Evolutionary conservation across 2,329 filamentous ascomycete genomes (phyloP).

Genomic region (Domatiomyces globalis): DNA sequence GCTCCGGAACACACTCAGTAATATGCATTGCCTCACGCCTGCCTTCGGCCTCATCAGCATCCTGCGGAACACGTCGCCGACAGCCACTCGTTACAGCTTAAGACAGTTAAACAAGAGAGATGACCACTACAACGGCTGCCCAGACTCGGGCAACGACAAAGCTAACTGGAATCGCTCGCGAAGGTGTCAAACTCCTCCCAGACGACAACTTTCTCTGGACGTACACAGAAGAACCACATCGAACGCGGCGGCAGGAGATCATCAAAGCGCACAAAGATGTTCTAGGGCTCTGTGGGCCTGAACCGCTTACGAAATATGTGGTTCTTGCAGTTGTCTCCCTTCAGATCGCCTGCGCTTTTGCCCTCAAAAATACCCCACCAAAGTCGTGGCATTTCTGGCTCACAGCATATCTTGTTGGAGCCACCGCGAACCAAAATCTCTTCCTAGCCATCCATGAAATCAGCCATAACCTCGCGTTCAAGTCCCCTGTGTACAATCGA

Average conservation of each 20-base stretch:
- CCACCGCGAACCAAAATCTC: constrained; percentile 94
- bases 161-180: constrained; percentile 1
- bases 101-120: constrained; percentile 1
- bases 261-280: constrained; percentile 98
- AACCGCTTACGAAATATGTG: constrained; percentile 89
- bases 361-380: constrained; percentile 62
- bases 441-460: constrained; percentile 99
- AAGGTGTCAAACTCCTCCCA: background rate
- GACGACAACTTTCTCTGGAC: constrained; percentile 84
- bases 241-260: constrained; percentile 77
- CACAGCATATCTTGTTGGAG: constrained; percentile 80
- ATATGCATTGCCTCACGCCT: background rate
- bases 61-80: background rate
- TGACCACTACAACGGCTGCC: background rate
- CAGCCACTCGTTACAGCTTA: background rate
- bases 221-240: constrained; percentile 94
- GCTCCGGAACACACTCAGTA: too few relatives aligned
- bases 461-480: constrained; percentile 92
- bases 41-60: too few relatives aligned
- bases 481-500: constrained; percentile 63
- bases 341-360: constrained; percentile 63
- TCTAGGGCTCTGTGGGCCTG: constrained; percentile 89
- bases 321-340: constrained; percentile 70
- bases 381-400: constrained; percentile 74
- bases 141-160: background rate